Conservation (phyloP, 164 flowering plant genomes). For the Annona squamosa region DNA sequence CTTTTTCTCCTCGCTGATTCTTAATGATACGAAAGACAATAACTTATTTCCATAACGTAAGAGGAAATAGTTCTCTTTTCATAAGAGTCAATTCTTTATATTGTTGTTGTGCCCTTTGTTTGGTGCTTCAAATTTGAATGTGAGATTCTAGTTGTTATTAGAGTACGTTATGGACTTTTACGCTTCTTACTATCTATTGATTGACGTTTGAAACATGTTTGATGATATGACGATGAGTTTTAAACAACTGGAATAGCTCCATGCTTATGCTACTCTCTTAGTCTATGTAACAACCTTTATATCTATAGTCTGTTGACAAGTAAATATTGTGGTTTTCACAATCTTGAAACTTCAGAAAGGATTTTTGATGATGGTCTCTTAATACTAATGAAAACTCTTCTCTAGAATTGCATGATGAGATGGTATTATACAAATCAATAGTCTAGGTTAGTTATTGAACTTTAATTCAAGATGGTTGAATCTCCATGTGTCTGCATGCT, state of each 20-base stretch:
- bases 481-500: not conserved
- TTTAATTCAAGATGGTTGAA: slow-evolving; percentile 6
- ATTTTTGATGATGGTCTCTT: not conserved
- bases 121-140: too few relatives aligned
- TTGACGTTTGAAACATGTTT: not conserved
- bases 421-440: slow-evolving; percentile 5
- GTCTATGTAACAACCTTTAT: slow-evolving; percentile 8
- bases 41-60: too few relatives aligned
- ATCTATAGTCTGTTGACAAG: slow-evolving; percentile 10
- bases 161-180: too few relatives aligned
- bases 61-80: too few relatives aligned
- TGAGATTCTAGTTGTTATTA: too few relatives aligned
- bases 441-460: slow-evolving; percentile 1
- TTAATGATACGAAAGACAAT: too few relatives aligned
- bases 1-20: too few relatives aligned
- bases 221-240: not conserved
- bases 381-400: slow-evolving; percentile 5
- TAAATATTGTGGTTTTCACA: slow-evolving; percentile 5
- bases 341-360: slow-evolving; percentile 1
- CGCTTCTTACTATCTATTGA: too few relatives aligned
- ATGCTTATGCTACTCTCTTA: slow-evolving; percentile 2
- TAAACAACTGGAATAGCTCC: slow-evolving; percentile 6
- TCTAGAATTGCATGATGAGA: slow-evolving; percentile 16
- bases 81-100: too few relatives aligned
- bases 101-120: too few relatives aligned